Evolutionary conservation across 2,329 filamentous ascomycete genomes (phyloP), one percentile per base, ranked within the genome.

Genomic region (Beauveria sp.): DNA sequence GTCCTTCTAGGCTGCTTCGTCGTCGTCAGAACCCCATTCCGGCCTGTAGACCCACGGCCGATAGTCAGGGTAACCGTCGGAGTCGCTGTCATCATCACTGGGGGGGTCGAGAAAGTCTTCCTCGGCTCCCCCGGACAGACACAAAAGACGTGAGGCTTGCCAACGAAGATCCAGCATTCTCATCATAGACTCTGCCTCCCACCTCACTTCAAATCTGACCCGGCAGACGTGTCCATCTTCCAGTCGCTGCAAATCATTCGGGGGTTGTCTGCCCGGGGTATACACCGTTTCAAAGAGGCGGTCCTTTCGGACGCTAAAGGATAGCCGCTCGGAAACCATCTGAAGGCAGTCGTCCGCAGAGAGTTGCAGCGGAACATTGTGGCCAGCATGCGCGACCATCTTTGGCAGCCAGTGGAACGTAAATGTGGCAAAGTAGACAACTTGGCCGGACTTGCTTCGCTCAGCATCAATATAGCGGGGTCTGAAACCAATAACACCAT

Each of bases 131-230:
- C 46, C 46, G 1, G 46, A 12, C 14, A 49, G 46, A 18, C 46
- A 28, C 12, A 6, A 7, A 7, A 49, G 46, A 18, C 46, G 46
- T 16, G 46, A 49, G 46, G 46, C 46, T 0, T 26, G 22, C 46
- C 46, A 49, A 49, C 46, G 46, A 26, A 49, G 46, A 26, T 49
- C 46, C 1, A 49, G 22, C 46, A 49, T 49, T 1, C 6, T 3
- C 12, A 49, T 16, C 46, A 49, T 49, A 14, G 0, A 3, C 22
- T 49, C 46, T 49, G 46, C 46, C 14, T 49, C 2, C 10, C 0
- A 1, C 16, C 22, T 24, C 0, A 3, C 1, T 3, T 0, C 0
- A 16, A 26, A 26, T 1, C 5, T 18, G 7, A 49, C 46, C 18
- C 22, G 46, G 22, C 46, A 49, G 22, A 49, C 46, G 5, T 49